Percentiles rank a stretch among this genome's conserved stretches.
Evolutionary conservation across 148 eudicot genomes (phyloP).

Genomic region (Fagopyrum tataricum): DNA sequence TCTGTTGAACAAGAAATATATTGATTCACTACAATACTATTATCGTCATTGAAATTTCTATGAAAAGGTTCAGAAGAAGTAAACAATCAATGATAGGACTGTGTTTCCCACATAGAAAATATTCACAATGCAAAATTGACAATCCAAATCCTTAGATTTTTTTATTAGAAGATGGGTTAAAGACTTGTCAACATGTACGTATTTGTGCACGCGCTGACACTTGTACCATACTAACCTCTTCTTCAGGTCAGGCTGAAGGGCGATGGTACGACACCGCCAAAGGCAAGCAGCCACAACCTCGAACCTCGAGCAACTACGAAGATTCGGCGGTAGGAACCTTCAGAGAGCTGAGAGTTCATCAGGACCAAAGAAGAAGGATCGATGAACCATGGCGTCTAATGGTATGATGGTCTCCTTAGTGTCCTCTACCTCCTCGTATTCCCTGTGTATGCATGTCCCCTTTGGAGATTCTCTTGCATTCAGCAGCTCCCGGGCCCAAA

Average conservation of each 20-base stretch:
- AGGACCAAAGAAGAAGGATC: conserved; percentile 16
- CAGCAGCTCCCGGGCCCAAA: conserved; percentile 19
- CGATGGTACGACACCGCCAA: conserved; percentile 29
- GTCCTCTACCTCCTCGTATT: conserved; percentile 10
- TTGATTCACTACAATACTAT: no score
- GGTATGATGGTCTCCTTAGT: neutral
- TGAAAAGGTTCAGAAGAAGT: no score
- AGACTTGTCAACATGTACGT: no score
- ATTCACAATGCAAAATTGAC: no score
- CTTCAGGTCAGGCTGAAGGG: conserved; percentile 12
- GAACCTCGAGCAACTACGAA: conserved; percentile 14
- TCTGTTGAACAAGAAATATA: neutral
- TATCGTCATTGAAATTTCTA: no score
- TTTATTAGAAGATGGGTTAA: no score
- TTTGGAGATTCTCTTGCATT: conserved; percentile 8
- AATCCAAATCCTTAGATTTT: no score
- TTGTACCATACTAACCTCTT: conserved; percentile 21
- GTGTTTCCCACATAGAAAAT: no score
- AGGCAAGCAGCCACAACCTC: conserved; percentile 23
- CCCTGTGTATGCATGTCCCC: conserved; percentile 8
- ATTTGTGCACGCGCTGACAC: no score
- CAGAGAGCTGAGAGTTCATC: conserved; percentile 9
- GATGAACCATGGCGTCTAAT: neutral
- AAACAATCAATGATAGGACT: no score
- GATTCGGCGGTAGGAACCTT: conserved; percentile 4